Evolutionary conservation across 2,329 filamentous ascomycete species (phyloP).

Genomic region (Myriosclerotinia scirpicola): DNA sequence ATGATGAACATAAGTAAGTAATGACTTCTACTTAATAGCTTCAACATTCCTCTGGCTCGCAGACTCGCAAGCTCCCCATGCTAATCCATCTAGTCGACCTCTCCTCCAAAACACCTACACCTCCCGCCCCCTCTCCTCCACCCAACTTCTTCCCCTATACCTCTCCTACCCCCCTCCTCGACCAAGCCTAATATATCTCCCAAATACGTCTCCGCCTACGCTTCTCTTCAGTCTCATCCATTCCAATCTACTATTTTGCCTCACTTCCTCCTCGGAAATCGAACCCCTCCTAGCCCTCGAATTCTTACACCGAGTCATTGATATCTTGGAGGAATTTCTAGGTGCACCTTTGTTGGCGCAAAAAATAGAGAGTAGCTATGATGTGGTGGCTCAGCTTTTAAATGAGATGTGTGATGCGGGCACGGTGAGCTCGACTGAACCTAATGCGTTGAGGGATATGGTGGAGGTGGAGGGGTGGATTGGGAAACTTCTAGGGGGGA

Average conservation of each 20-base stretch:
- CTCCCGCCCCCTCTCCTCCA: constrained; percentile 73
- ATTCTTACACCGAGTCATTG: constrained; percentile 89
- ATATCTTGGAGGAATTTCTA: constrained; percentile 91
- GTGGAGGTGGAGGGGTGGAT: constrained; percentile 91
- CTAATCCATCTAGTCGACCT: constrained; percentile 58
- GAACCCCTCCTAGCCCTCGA: constrained; percentile 89
- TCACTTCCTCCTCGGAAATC: constrained; percentile 80
- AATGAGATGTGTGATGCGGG: constrained; percentile 97
- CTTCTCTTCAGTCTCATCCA: constrained; percentile 87
- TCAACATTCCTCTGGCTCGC: background rate
- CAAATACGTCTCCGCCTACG: constrained; percentile 79
- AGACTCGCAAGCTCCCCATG: constrained; percentile 3
- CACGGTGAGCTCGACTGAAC: constrained; percentile 84
- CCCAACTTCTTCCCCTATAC: constrained; percentile 80
- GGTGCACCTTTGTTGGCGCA: constrained; percentile 80
- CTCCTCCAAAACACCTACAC: constrained; percentile 89
- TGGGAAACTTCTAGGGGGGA: constrained; percentile 83
- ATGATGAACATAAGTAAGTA: constrained; percentile 86
- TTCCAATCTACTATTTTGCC: constrained; percentile 81
- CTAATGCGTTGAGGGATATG: constrained; percentile 85
- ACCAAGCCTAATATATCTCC: constrained; percentile 82
- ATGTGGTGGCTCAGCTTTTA: constrained; percentile 89
- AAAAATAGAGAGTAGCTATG: constrained; percentile 87
- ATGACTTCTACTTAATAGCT: constrained; percentile 18
- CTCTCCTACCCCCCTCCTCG: constrained; percentile 77